phyloP scores from a whole-genome alignment of 2,329 filamentous ascomycete species.

The Fusarium coffeatum region DNA sequence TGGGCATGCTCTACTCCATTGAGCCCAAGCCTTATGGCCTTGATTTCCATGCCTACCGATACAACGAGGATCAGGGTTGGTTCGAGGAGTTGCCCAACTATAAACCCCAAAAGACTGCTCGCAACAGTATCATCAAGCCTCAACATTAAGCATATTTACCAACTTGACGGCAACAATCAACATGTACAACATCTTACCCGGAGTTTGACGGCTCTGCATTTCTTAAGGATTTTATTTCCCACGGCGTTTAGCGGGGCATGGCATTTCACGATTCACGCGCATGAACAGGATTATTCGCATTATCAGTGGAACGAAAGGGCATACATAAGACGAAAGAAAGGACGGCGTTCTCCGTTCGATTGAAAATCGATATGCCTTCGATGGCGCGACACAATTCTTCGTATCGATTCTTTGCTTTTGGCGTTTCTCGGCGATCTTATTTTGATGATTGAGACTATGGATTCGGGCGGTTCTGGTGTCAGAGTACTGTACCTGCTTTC shows the following conservation, averaged over 20 bases:
- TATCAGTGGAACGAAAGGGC: conserved; percentile 47
- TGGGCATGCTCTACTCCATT: conserved; percentile 93
- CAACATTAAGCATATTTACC: not conserved
- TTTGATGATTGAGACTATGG: conserved; percentile 27
- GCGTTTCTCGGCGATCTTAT: conserved; percentile 21
- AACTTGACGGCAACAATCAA: conserved; percentile 20
- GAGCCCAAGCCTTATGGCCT: conserved; percentile 98
- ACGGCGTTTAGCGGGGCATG: conserved; percentile 41
- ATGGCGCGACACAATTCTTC: conserved; percentile 39
- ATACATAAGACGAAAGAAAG: conserved; percentile 40
- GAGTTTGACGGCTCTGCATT: conserved; percentile 19
- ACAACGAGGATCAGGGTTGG: conserved; percentile 80
- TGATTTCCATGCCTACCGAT: conserved; percentile 95
- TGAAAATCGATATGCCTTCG: conserved; percentile 47
- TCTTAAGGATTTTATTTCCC: conserved; percentile 12
- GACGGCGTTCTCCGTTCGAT: conserved; percentile 48
- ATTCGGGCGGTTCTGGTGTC: conserved; percentile 32
- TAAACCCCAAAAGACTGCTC: conserved; percentile 69
- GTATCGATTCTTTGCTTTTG: conserved; percentile 35
- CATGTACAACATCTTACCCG: conserved; percentile 39
- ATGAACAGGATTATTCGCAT: conserved; percentile 41
- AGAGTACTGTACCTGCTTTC: conserved; percentile 23
- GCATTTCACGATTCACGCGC: conserved; percentile 39
- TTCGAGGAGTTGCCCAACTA: conserved; percentile 91
- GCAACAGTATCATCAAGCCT: conserved; percentile 47